These are phyloP conservation scores for Curvularia verruculosa DNA, from an alignment of 2,329 filamentous ascomycete genomes.

Conservation along the genomic window DNA sequence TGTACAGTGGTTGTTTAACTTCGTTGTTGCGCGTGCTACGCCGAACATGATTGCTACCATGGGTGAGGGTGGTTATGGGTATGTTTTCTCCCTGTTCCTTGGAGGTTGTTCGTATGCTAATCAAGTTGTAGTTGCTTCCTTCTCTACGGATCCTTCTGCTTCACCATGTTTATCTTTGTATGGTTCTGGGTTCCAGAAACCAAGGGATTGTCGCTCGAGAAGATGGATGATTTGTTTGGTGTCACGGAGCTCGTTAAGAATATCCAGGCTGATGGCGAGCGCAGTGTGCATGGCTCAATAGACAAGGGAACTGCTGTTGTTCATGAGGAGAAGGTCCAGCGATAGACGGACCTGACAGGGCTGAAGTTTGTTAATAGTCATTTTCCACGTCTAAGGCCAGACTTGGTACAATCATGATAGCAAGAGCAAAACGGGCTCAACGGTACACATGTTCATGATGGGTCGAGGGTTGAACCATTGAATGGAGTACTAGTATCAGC, in stretches of 20 bases:
- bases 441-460: not conserved
- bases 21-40: conserved; percentile 71
- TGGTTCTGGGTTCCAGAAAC: conserved; percentile 76
- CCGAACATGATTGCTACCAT: conserved; percentile 69
- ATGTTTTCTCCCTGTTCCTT: conserved; percentile 28
- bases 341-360: conserved; percentile 1
- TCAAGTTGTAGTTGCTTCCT: conserved; percentile 65
- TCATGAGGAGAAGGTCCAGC: conserved; percentile 36
- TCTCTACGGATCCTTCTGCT: conserved; percentile 70
- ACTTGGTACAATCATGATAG: not conserved
- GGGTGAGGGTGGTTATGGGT: conserved; percentile 58
- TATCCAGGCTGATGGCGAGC: conserved; percentile 42
- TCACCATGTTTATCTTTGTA: conserved; percentile 68
- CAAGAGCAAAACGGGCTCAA: not conserved
- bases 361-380: not conserved
- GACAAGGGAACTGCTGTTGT: conserved; percentile 31
- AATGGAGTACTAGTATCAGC: not conserved
- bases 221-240: conserved; percentile 71
- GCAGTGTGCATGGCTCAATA: conserved; percentile 22
- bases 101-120: conserved; percentile 50
- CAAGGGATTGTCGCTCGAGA: conserved; percentile 68
- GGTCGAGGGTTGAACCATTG: not conserved
- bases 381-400: not conserved
- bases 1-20: conserved; percentile 72
- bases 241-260: conserved; percentile 57